These are phyloP conservation scores for Fusarium denticulatum DNA, from an alignment of 2,329 filamentous ascomycete species.

Conservation along the genomic window DNA sequence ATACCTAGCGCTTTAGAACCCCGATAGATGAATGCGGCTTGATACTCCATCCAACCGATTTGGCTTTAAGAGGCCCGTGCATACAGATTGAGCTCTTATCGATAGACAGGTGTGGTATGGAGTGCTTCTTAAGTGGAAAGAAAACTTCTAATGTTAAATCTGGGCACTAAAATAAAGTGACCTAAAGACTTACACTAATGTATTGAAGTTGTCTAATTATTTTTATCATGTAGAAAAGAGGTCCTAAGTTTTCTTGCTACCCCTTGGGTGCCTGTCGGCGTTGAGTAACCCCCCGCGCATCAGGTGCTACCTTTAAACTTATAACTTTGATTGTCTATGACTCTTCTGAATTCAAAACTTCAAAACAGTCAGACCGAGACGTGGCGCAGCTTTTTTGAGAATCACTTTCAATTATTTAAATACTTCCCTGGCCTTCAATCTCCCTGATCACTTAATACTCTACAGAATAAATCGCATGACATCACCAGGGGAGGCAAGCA, in stretches of 20 bases:
- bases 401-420: constrained; percentile 21
- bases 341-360: constrained; percentile 31
- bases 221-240: neutral
- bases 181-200: neutral
- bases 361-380: constrained; percentile 37
- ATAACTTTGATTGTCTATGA: constrained; percentile 39
- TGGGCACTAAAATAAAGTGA: neutral
- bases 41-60: constrained; percentile 3
- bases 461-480: constrained; percentile 34
- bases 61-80: constrained; percentile 5
- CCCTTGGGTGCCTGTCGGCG: neutral
- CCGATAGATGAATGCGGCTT: constrained; percentile 35
- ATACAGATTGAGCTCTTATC: constrained; percentile 32
- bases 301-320: constrained; percentile 1
- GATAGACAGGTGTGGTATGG: constrained; percentile 24
- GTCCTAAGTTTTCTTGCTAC: neutral
- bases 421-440: neutral
- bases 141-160: neutral
- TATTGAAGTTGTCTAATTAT: neutral
- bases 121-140: neutral
- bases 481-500: constrained; percentile 13
- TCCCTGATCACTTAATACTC: constrained; percentile 27
- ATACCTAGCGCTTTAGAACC: constrained; percentile 1
- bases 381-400: constrained; percentile 30
- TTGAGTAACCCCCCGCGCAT: constrained; percentile 40